Evolutionary conservation across 1,284 basidiomycete genomes (phyloP).

Genomic region (Schizophyllum commune): DNA sequence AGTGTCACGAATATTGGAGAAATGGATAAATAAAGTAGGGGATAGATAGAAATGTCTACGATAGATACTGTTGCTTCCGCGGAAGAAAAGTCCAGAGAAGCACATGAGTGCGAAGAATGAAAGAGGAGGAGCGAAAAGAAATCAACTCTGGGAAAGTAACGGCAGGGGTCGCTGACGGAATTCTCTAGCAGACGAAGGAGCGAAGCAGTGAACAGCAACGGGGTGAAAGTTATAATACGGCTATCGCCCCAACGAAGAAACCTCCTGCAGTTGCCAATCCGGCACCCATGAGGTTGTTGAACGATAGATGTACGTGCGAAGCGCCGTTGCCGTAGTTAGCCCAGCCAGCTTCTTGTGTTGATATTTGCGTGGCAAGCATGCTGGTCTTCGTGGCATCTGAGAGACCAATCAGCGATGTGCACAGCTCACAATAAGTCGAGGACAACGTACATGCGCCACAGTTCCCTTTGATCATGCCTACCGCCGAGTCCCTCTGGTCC

Average conservation of each 20-base stretch:
- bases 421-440: too few species aligned
- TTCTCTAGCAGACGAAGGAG: background rate
- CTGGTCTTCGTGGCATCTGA: background rate
- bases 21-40: too few species aligned
- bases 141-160: background rate
- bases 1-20: too few species aligned
- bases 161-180: background rate
- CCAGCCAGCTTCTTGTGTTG: background rate
- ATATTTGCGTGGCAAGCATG: background rate
- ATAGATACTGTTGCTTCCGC: too few species aligned
- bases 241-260: background rate
- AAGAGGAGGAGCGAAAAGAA: too few species aligned
- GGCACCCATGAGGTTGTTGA: background rate
- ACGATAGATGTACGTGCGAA: background rate
- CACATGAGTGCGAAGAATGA: too few species aligned
- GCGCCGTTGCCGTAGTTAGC: background rate
- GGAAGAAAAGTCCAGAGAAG: too few species aligned
- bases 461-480: background rate
- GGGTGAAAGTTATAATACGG: background rate
- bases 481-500: background rate
- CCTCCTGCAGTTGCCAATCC: background rate
- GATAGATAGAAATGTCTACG: too few species aligned
- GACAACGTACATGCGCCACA: background rate
- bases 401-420: background rate
- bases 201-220: background rate